phyloP scores from a whole-genome alignment of 2,329 filamentous ascomycete genomes.

The Fusarium anguioides region DNA sequence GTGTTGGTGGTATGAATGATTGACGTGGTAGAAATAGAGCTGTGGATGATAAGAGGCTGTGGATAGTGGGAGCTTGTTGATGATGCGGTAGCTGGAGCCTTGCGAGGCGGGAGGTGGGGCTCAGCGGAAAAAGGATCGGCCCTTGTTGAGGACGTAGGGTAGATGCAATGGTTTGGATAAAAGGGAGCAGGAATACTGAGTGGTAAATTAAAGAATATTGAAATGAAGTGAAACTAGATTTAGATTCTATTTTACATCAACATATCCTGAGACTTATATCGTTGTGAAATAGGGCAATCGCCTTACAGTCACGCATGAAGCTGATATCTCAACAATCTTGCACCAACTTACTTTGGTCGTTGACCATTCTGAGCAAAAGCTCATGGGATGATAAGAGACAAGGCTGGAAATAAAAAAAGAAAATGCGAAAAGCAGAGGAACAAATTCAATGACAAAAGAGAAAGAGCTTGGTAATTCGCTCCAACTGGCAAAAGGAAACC shows the following conservation, averaged over 20 bases:
- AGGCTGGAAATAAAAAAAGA: too few species aligned
- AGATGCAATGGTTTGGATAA: not conserved
- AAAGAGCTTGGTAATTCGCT: fast-evolving
- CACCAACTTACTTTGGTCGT: too few species aligned
- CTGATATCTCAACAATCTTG: too few species aligned
- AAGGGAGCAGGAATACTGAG: not conserved
- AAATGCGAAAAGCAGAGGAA: too few species aligned
- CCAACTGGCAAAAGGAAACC: not conserved
- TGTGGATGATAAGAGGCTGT: not conserved
- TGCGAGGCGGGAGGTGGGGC: constrained; percentile 27
- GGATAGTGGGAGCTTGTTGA: constrained; percentile 17
- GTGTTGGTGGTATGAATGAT: not conserved
- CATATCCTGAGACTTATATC: too few species aligned
- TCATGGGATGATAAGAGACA: too few species aligned
- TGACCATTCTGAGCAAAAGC: too few species aligned
- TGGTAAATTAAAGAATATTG: not conserved
- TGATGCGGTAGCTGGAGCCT: constrained; percentile 40
- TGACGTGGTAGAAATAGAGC: not conserved
- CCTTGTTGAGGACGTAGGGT: constrained; percentile 1
- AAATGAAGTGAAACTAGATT: not conserved
- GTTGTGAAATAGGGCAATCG: too few species aligned
- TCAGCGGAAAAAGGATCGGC: constrained; percentile 31
- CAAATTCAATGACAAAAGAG: too few species aligned
- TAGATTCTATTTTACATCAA: not conserved
- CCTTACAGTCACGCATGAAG: too few species aligned